Evolutionary conservation across 345 rosid species (phyloP), one percentile per base, ranked within the genome.

Genomic region (Citrus glauca): DNA sequence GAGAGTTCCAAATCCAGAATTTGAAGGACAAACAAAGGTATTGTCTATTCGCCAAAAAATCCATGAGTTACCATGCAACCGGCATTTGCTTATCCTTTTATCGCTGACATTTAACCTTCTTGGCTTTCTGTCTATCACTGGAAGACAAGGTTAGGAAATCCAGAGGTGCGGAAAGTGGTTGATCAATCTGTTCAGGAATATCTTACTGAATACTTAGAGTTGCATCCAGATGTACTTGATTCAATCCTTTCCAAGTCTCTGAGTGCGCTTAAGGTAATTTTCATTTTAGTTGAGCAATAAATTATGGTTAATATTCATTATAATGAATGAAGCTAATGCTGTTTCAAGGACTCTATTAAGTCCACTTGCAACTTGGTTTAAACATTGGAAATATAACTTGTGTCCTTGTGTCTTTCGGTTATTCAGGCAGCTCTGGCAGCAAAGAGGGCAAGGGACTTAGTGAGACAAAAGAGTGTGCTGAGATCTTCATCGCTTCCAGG

Each of bases 21-120:
- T 97, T 86, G 98, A 97, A 90, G 99, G 99, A 76, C 99, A 97
- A 85, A 97, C 99, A 35, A 94, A 97, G 97, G 99, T 94, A 90
- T 63, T 76, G 25, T 17, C 62, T 74, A 55, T 82, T 71, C 48
- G 71, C 45, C 37, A 42, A 22, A 74, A 37, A 80, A 71, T 62
- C 17, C 65, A 4, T 38, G 14, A 32, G 45, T 81, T 45, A 68
- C 67, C 6, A 24, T 68, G 55, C 68, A 35, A 64, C 37, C 57
- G 24, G 24, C 66, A 32, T 67, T 16, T 66, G 53, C 48, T 38
- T 75, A 25, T 82, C 27, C 81, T 28, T 71, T 78, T 33, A 35
- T 37, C 48, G 16, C 48, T 81, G 70, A 80, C 80, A 30, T 48
- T 3, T 10, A 66, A 4, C 61, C 59, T 74, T 69, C 48, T 50